Percentiles rank a stretch among this genome's conserved stretches.
Conservation (phyloP, 2,329 filamentous ascomycete genomes). For the Drechmeria coniospora region DNA sequence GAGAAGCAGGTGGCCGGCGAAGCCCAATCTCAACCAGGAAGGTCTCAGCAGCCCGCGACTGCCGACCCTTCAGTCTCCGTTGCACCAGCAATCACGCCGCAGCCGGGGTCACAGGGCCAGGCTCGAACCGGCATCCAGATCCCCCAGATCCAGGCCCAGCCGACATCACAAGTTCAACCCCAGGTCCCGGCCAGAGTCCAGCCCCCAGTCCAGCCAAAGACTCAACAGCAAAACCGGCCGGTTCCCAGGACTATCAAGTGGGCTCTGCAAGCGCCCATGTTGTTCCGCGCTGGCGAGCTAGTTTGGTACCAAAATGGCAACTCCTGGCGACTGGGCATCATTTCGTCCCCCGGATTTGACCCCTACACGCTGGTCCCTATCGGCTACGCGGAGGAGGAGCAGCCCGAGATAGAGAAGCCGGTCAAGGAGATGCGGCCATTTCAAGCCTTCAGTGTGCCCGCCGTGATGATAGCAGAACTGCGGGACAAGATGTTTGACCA, state of each 20-base stretch:
- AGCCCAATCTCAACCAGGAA: neutral
- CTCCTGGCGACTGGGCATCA: slow-evolving; percentile 33
- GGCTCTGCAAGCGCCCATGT: slow-evolving; percentile 17
- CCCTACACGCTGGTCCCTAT: slow-evolving; percentile 25
- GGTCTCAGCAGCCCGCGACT: neutral
- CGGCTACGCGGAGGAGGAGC: slow-evolving; percentile 20
- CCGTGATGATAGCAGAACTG: slow-evolving; percentile 22
- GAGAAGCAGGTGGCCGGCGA: slow-evolving; percentile 15
- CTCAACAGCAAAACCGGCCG: slow-evolving; percentile 9
- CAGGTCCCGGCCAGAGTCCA: slow-evolving; percentile 7
- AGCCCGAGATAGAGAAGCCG: slow-evolving; percentile 22
- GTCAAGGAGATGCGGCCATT: slow-evolving; percentile 31
- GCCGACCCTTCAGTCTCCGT: too few species aligned
- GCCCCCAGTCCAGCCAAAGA: slow-evolving; percentile 6
- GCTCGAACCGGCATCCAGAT: neutral
- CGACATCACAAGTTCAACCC: slow-evolving; percentile 3
- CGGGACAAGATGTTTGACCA: slow-evolving; percentile 24
- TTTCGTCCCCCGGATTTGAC: slow-evolving; percentile 16
- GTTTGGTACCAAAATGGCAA: slow-evolving; percentile 33
- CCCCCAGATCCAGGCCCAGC: neutral
- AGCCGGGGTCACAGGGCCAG: slow-evolving; percentile 1
- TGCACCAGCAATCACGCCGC: too few species aligned
- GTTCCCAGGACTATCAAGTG: slow-evolving; percentile 10
- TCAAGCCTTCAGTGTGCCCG: slow-evolving; percentile 34
- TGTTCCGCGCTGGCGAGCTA: slow-evolving; percentile 33